phyloP scores from a whole-genome alignment of 805 yeast species.

The Maudiozyma turicensis region DNA sequence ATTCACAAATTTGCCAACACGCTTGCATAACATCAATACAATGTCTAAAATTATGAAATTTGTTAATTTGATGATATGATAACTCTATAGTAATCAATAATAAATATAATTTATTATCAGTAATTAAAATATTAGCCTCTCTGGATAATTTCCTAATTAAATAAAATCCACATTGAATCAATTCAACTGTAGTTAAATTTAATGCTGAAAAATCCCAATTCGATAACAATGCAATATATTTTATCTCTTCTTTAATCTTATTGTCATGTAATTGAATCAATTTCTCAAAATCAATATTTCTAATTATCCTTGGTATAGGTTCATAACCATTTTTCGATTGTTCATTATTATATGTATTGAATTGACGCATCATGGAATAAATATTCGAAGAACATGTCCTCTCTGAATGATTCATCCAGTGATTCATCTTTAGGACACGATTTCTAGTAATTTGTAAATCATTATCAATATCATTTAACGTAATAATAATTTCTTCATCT shows the following conservation, averaged over 20 bases:
- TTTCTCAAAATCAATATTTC: conserved; percentile 13
- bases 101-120: conserved; percentile 42
- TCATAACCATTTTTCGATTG: neutral
- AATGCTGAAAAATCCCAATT: conserved; percentile 27
- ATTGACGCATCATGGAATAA: conserved; percentile 24
- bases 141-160: conserved; percentile 15
- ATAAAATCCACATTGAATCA: conserved; percentile 22
- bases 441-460: conserved; percentile 5
- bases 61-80: conserved; percentile 74
- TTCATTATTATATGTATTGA: conserved; percentile 3
- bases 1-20: conserved; percentile 47
- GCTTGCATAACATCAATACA: conserved; percentile 95
- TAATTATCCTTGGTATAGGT: conserved; percentile 13
- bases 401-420: conserved; percentile 24
- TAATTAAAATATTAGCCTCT: conserved; percentile 9
- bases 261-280: conserved; percentile 1
- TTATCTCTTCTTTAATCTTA: neutral
- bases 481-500: conserved; percentile 1
- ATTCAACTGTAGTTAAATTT: conserved; percentile 16
- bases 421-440: conserved; percentile 20
- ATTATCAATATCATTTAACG: conserved; percentile 1
- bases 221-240: conserved; percentile 13
- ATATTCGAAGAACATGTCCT: conserved; percentile 13
- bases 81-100: conserved; percentile 63
- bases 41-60: conserved; percentile 92